Conservation (phyloP, 2,329 filamentous ascomycete genomes). For the Harringtonia lauricola region DNA sequence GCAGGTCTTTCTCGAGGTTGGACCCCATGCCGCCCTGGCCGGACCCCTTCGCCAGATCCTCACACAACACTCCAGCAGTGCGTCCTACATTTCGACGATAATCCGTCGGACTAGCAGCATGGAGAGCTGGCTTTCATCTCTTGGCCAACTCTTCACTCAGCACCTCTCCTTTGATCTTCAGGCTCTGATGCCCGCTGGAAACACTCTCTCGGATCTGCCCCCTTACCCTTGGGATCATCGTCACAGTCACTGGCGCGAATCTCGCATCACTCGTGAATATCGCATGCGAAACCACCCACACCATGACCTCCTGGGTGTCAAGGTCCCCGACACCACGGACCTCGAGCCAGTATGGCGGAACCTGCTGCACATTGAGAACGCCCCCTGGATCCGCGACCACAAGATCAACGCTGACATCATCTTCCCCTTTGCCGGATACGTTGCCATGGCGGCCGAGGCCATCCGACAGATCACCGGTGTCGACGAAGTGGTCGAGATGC, state of each 20-base stretch:
- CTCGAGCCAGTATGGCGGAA: constrained; percentile 9
- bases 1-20: too few relatives aligned
- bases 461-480: constrained; percentile 13
- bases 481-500: constrained; percentile 11
- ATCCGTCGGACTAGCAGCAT: too few relatives aligned
- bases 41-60: too few relatives aligned
- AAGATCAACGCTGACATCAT: constrained; percentile 14
- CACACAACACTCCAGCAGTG: too few relatives aligned
- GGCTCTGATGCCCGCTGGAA: neutral
- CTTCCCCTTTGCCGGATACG: constrained; percentile 9
- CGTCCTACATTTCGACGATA: too few relatives aligned
- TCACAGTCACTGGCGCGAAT: constrained; percentile 10
- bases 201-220: constrained; percentile 7
- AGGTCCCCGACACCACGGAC: constrained; percentile 6
- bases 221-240: constrained; percentile 12
- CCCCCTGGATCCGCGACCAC: constrained; percentile 16
- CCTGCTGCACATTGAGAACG: constrained; percentile 5
- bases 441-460: constrained; percentile 12
- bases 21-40: too few relatives aligned
- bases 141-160: neutral
- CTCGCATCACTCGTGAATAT: neutral
- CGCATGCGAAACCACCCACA: constrained; percentile 2
- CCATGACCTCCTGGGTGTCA: constrained; percentile 11
- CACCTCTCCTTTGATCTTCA: neutral
- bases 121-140: too few relatives aligned